These are phyloP conservation scores for Termitomyces sp. DNA, from an alignment of 1,284 basidiomycete species.

Conservation along the genomic window DNA sequence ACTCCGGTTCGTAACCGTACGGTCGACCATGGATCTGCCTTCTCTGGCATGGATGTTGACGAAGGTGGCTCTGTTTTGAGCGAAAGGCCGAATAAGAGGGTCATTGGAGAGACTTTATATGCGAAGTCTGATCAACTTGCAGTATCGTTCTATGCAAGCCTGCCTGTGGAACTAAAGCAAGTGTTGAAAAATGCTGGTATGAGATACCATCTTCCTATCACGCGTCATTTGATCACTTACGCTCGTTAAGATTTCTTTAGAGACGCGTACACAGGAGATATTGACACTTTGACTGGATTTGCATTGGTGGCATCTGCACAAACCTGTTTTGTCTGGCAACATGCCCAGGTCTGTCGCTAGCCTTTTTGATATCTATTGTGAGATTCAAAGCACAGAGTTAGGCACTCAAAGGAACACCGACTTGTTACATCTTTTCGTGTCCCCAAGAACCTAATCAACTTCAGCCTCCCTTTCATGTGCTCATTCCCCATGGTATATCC, in stretches of 20 bases:
- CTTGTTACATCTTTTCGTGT: slow-evolving; percentile 78
- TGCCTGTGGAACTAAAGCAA: slow-evolving; percentile 72
- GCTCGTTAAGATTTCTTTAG: slow-evolving; percentile 53
- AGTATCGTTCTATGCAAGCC: slow-evolving; percentile 62
- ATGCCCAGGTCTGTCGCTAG: slow-evolving; percentile 51
- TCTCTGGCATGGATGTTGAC: slow-evolving; percentile 63
- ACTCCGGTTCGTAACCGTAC: slow-evolving; percentile 24
- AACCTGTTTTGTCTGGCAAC: slow-evolving; percentile 81
- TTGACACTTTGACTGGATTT: slow-evolving; percentile 69
- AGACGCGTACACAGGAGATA: slow-evolving; percentile 62
- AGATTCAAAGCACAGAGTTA: slow-evolving; percentile 18
- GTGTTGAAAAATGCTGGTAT: slow-evolving; percentile 62
- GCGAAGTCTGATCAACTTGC: slow-evolving; percentile 69
- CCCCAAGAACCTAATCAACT: slow-evolving; percentile 41
- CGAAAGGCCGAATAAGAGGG: slow-evolving; percentile 33
- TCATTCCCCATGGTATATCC: slow-evolving; percentile 63
- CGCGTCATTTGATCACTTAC: slow-evolving; percentile 9
- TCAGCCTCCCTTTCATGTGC: slow-evolving; percentile 56
- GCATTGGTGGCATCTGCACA: slow-evolving; percentile 64
- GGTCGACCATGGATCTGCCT: slow-evolving; percentile 26
- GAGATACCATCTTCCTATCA: slow-evolving; percentile 17
- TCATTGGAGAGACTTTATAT: slow-evolving; percentile 47
- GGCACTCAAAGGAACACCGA: slow-evolving; percentile 62
- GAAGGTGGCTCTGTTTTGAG: slow-evolving; percentile 36
- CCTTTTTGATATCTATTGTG: slow-evolving; percentile 8